Base-by-base conservation (phyloP, 805 yeast genomes). In the Metschnikowia anglica region DNA sequence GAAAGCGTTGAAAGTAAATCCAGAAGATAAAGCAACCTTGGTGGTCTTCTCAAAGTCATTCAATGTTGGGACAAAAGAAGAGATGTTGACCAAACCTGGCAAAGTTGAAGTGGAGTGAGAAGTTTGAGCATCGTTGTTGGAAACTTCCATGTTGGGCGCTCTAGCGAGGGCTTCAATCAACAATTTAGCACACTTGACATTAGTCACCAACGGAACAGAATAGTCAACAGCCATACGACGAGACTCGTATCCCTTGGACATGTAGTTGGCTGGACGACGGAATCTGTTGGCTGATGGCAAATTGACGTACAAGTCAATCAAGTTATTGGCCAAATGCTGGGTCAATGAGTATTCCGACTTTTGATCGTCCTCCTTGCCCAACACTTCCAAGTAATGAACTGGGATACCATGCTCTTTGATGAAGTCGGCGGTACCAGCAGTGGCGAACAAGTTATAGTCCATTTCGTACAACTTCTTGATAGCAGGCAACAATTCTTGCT, bases 181-280 rank as follows among this genome's bases (percentile, higher is more conserved):
- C 54, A 93, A 74, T 71, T 93, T 93, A 49, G 99, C 99, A 75
- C 90, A 84, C 72, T 93, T 93, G 54, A 93, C 98, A 62, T 93
- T 93, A 52, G 99, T 93, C 38, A 93, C 96, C 65, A 93, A 77
- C 39, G 99, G 99, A 62, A 93, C 89, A 39, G 97, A 90, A 66
- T 87, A 95, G 70, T 93, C 99, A 53, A 93, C 97, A 55, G 99
- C 99, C 98, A 93, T 87, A 76, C 99, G 93, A 78, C 99, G 95
- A 34, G 98, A 88, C 68, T 80, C 83, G 77, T 93, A 93, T 65
- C 99, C 99, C 73, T 87, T 89, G 21, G 97, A 88, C 77, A 93
- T 88, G 72, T 93, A 93, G 49, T 91, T 85, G 43, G 99, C 97
- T 48, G 99, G 99, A 70, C 99, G 88, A 66, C 99, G 86, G 82